Percentiles rank a stretch among this genome's conserved stretches.
These are phyloP conservation scores for Claviceps sp. DNA, from an alignment of 2,329 filamentous ascomycete species.

Conservation along the genomic window DNA sequence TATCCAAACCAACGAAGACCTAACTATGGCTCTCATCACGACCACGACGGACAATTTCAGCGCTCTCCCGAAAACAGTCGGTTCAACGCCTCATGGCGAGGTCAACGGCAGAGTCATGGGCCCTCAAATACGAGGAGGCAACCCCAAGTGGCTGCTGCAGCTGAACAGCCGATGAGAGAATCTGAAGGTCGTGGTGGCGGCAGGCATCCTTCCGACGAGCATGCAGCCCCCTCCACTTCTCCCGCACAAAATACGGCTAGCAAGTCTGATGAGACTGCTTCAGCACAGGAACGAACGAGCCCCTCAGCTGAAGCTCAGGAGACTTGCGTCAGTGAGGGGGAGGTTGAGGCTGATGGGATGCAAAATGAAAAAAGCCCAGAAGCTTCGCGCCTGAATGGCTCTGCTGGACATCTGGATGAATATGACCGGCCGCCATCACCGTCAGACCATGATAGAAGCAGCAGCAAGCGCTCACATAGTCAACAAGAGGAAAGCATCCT, in stretches of 20 bases:
- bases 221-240: not conserved
- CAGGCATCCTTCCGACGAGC: not conserved
- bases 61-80: conserved; percentile 2
- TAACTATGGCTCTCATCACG: not conserved
- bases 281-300: not conserved
- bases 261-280: not conserved
- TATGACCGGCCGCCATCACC: not conserved
- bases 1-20: not conserved
- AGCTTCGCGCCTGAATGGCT: not conserved
- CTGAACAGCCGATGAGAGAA: not conserved
- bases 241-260: not conserved
- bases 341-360: not conserved
- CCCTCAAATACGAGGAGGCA: conserved; percentile 1
- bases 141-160: not conserved
- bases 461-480: conserved; percentile 1
- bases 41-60: not conserved
- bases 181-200: not conserved
- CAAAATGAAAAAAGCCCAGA: not conserved
- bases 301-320: not conserved
- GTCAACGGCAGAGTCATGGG: conserved; percentile 2
- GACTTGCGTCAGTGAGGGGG: no score
- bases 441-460: not conserved
- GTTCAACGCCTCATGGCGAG: not conserved
- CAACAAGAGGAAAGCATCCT: not conserved
- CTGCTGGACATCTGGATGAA: not conserved